Base-by-base conservation (phyloP, 2,329 filamentous ascomycete genomes). In the Neonectria coccinea region DNA sequence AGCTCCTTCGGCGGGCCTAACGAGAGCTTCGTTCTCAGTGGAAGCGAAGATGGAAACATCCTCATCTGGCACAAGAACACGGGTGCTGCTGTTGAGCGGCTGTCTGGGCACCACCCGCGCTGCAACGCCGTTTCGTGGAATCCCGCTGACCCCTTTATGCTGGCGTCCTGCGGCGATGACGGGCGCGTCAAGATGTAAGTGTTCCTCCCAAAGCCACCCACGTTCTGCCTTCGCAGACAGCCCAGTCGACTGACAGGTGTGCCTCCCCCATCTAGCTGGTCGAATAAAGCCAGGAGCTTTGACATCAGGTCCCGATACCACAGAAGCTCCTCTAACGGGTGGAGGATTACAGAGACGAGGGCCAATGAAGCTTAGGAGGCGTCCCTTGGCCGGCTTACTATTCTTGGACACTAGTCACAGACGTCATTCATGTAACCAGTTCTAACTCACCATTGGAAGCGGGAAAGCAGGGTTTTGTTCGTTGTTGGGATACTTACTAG, bases 61-160 rank as follows among this genome's bases (percentile, higher is more conserved):
- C 91, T 93, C 76, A 92, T 99, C 66, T 98, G 94, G 93, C 92
- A 97, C 77, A 96, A 93, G 78, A 91, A 90, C 61, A 93, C 91
- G 39, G 93, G 93, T 6, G 84, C 86, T 6, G 84, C 91, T 1
- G 88, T 99, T 6, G 92, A 94, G 74, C 90, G 88, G 52, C 82
- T 98, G 3, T 86, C 89, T 33, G 94, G 90, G 0, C 95, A 98
- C 72, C 81, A 83, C 7, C 85, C 87, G 12, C 91, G 93, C 36
- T 95, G 96, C 68, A 98, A 97, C 76, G 88, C 93, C 8, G 92
- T 97, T 41, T 86, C 91, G 22, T 99, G 96, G 95, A 96, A 95
- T 73, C 94, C 96, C 1, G 85, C 82, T 11, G 88, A 97, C 74
- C 89, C 93, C 1, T 88, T 88, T 66, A 91, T 97, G 83, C 93